Conservation (phyloP, 2,329 filamentous ascomycete genomes). For the Oidium heveae region DNA sequence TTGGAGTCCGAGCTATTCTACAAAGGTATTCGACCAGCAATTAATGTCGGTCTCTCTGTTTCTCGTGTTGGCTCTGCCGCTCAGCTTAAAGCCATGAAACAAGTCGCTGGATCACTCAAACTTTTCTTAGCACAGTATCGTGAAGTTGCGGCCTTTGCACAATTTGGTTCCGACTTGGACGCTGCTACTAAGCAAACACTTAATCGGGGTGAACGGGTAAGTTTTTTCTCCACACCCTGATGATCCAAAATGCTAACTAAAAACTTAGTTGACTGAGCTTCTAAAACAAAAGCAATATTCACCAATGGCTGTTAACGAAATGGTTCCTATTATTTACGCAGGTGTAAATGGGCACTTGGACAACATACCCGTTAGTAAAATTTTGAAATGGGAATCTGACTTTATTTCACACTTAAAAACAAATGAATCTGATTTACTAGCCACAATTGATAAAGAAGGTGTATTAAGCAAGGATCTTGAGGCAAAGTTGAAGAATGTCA, state of each 20-base stretch:
- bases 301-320: conserved; percentile 97
- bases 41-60: conserved; percentile 99
- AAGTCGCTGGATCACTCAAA: conserved; percentile 98
- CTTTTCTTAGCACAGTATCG: conserved; percentile 99
- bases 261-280: conserved; percentile 56
- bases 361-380: conserved; percentile 66
- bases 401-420: conserved; percentile 79
- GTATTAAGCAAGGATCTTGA: conserved; percentile 86
- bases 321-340: conserved; percentile 97
- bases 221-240: conserved; percentile 12
- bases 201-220: conserved; percentile 88
- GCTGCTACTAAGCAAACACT: conserved; percentile 98
- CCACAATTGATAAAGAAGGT: conserved; percentile 86
- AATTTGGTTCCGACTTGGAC: conserved; percentile 99
- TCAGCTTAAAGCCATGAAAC: conserved; percentile 99
- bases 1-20: conserved; percentile 98
- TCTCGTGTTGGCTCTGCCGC: conserved; percentile 98
- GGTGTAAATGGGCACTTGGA: conserved; percentile 97
- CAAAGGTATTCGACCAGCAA: conserved; percentile 99
- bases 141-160: conserved; percentile 97
- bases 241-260: conserved; percentile 5
- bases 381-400: conserved; percentile 82
- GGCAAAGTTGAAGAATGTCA: conserved; percentile 53
- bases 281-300: conserved; percentile 99
- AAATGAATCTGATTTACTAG: conserved; percentile 65